phyloP scores from a whole-genome alignment of 805 yeast genomes.

The Lipomyces anomalus region DNA sequence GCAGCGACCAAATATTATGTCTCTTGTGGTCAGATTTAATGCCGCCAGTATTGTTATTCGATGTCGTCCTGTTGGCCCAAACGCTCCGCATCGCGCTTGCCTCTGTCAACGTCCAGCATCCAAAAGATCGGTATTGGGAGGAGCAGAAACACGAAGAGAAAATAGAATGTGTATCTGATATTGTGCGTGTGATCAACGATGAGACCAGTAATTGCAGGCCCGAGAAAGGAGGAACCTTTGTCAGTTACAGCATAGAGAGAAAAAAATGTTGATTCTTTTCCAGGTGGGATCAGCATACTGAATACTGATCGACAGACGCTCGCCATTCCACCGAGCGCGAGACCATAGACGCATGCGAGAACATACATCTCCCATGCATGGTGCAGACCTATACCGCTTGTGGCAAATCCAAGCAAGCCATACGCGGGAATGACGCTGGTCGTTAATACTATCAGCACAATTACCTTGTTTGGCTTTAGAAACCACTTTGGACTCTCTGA shows the following conservation, averaged over 20 bases:
- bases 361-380: constrained; percentile 63
- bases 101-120: constrained; percentile 55
- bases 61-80: constrained; percentile 33
- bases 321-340: constrained; percentile 66
- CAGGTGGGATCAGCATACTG: constrained; percentile 63
- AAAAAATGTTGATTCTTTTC: constrained; percentile 70
- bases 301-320: constrained; percentile 65
- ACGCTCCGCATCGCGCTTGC: constrained; percentile 48
- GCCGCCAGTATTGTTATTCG: constrained; percentile 16
- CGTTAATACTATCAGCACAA: constrained; percentile 52
- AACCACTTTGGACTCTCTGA: no score
- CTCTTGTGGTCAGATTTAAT: no score
- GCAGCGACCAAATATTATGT: no score
- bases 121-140: constrained; percentile 54
- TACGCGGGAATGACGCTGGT: constrained; percentile 64
- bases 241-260: constrained; percentile 73
- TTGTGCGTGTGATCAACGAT: constrained; percentile 69
- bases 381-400: constrained; percentile 51
- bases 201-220: constrained; percentile 67
- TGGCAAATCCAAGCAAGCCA: constrained; percentile 62
- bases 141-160: constrained; percentile 49
- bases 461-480: constrained; percentile 41
- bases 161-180: constrained; percentile 65
- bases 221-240: constrained; percentile 69
- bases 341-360: constrained; percentile 69